These are phyloP conservation scores for Bimuria novae-zelandiae DNA, from an alignment of 2,329 filamentous ascomycete species.

Conservation along the genomic window DNA sequence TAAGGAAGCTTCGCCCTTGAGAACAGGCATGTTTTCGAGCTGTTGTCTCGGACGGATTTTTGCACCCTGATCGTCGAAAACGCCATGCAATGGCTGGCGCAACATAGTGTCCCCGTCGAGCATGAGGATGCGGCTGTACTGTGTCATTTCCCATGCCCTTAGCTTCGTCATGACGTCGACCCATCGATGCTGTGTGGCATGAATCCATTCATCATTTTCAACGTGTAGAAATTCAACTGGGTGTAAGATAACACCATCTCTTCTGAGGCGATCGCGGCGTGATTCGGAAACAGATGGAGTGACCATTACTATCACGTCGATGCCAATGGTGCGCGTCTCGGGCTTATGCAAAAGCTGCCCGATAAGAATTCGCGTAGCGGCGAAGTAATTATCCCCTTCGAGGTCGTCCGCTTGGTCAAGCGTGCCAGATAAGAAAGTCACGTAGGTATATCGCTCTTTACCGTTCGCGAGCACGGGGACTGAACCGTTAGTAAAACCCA, in stretches of 20 bases:
- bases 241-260: constrained; percentile 34
- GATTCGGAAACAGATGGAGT: constrained; percentile 27
- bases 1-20: constrained; percentile 29
- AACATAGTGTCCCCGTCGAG: constrained; percentile 44
- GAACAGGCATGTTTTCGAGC: constrained; percentile 11
- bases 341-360: constrained; percentile 37
- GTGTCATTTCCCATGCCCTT: constrained; percentile 13
- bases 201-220: constrained; percentile 21
- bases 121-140: constrained; percentile 20
- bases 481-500: background rate
- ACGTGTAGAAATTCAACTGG: constrained; percentile 28
- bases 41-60: constrained; percentile 19
- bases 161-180: constrained; percentile 23
- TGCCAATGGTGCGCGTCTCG: constrained; percentile 26
- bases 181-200: constrained; percentile 30
- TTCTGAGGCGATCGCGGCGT: constrained; percentile 22
- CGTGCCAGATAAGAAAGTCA: constrained; percentile 30
- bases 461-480: background rate
- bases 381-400: constrained; percentile 35
- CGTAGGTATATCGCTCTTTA: constrained; percentile 29
- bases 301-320: constrained; percentile 35
- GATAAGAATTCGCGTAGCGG: constrained; percentile 33
- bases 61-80: constrained; percentile 40
- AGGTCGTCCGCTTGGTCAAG: constrained; percentile 22
- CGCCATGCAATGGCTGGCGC: constrained; percentile 29